phyloP scores from a whole-genome alignment of 352 stramenopile genomes.

The Phytophthora boehmeriae region DNA sequence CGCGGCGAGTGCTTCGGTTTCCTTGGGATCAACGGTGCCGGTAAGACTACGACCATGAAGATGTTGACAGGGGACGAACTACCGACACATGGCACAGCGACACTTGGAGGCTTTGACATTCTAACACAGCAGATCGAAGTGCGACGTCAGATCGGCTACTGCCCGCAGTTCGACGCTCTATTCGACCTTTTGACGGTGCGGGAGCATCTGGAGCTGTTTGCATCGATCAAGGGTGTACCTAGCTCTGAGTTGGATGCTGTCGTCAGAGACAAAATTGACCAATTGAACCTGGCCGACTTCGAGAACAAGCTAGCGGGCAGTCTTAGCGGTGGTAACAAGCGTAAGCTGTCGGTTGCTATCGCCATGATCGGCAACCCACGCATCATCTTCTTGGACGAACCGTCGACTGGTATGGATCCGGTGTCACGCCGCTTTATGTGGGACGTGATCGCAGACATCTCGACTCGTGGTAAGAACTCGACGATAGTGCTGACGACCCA shows the following conservation, averaged over 20 bases:
- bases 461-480: conserved; percentile 63
- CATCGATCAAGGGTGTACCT: conserved; percentile 84
- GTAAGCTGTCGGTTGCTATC: conserved; percentile 95
- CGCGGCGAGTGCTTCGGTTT: conserved; percentile 94
- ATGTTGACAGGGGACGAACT: conserved; percentile 93
- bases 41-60: conserved; percentile 96
- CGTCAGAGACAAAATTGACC: conserved; percentile 78
- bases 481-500: conserved; percentile 94
- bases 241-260: conserved; percentile 47
- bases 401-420: conserved; percentile 94
- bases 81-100: conserved; percentile 52
- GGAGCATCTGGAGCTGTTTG: conserved; percentile 90
- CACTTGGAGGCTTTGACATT: conserved; percentile 76
- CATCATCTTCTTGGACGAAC: conserved; percentile 93
- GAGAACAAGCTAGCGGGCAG: conserved; percentile 79
- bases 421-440: conserved; percentile 95
- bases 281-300: conserved; percentile 85
- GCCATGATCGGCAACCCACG: conserved; percentile 94
- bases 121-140: conserved; percentile 75
- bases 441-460: conserved; percentile 86
- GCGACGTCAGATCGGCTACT: conserved; percentile 90
- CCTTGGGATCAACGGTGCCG: conserved; percentile 94
- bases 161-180: conserved; percentile 92
- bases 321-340: conserved; percentile 94
- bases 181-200: conserved; percentile 79